Percentiles rank a stretch among this genome's conserved stretches.
These are phyloP conservation scores for Salix caprea DNA, from an alignment of 345 rosid species.

Conservation along the genomic window DNA sequence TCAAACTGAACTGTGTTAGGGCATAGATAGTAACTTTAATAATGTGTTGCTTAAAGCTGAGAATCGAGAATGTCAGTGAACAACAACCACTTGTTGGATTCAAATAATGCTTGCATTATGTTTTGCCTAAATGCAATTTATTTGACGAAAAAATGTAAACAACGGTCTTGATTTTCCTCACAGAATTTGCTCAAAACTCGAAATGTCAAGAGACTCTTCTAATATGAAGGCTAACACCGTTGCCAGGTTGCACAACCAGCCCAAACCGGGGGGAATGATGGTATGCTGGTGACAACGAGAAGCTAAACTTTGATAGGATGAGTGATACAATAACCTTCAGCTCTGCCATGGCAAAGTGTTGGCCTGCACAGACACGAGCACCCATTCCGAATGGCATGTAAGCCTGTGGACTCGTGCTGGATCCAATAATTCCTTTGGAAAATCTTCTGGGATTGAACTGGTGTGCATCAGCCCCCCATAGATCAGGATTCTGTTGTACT, in stretches of 20 bases:
- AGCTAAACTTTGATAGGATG: slow-evolving; percentile 23
- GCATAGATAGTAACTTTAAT: not conserved
- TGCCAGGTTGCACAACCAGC: slow-evolving; percentile 24
- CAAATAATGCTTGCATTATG: not conserved
- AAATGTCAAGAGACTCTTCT: not conserved
- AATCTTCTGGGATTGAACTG: slow-evolving; percentile 32
- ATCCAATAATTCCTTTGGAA: slow-evolving; percentile 13
- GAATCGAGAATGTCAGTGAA: not conserved
- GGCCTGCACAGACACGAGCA: slow-evolving; percentile 5
- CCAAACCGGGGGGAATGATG: slow-evolving; percentile 12
- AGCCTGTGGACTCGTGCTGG: slow-evolving; percentile 15
- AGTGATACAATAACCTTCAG: slow-evolving; percentile 22
- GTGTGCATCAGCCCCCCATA: slow-evolving; percentile 26
- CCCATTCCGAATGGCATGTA: slow-evolving; percentile 18
- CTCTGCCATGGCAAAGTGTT: slow-evolving; percentile 15
- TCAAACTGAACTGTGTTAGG: not conserved
- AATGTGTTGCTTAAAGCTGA: not conserved
- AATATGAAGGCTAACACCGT: slow-evolving; percentile 19
- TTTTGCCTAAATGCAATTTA: not conserved
- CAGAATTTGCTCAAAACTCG: not conserved
- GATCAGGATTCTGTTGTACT: slow-evolving; percentile 17
- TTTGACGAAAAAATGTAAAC: not conserved
- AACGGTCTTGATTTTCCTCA: not conserved
- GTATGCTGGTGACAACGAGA: slow-evolving; percentile 21
- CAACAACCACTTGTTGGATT: not conserved